Evolutionary conservation across 352 stramenopile genomes (phyloP).

Genomic region (Salisapilia sapeloensis): DNA sequence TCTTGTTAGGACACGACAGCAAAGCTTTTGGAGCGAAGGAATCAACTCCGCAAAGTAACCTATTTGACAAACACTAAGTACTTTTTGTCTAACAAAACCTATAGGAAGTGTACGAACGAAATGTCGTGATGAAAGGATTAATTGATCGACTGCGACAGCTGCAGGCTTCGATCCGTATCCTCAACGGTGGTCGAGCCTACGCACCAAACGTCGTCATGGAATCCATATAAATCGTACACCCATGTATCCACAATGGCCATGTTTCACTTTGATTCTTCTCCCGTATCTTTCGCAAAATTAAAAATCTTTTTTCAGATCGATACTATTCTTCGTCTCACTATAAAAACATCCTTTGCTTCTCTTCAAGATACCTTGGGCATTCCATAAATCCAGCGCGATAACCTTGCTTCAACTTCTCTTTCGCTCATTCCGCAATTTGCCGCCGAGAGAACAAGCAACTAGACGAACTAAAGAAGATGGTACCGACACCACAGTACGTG

Average conservation of each 20-base stretch:
- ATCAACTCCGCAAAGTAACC: conserved; percentile 47
- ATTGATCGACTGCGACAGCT: conserved; percentile 63
- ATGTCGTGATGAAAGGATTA: conserved; percentile 72
- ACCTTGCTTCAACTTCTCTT: too few species aligned
- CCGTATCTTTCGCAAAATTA: too few species aligned
- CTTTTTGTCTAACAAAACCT: neutral
- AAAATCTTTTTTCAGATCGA: too few species aligned
- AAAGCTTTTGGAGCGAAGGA: conserved; percentile 37
- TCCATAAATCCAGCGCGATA: too few species aligned
- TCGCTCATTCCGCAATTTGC: too few species aligned
- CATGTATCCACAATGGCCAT: too few species aligned
- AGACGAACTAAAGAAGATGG: conserved; percentile 10
- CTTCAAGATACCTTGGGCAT: too few species aligned
- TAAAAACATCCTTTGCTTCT: too few species aligned
- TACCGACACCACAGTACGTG: conserved; percentile 39
- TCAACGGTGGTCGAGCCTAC: conserved; percentile 48
- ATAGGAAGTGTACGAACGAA: conserved; percentile 72
- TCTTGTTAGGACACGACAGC: too few species aligned
- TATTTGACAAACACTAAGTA: neutral
- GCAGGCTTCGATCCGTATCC: conserved; percentile 56
- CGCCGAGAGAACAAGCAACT: too few species aligned
- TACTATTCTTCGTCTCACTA: too few species aligned
- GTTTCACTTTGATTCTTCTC: too few species aligned
- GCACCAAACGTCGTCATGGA: conserved; percentile 53
- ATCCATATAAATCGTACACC: conserved; percentile 43